Evolutionary conservation across 1,284 basidiomycete genomes (phyloP), one percentile per base, ranked within the genome.

Genomic region (Trametes versicolor): DNA sequence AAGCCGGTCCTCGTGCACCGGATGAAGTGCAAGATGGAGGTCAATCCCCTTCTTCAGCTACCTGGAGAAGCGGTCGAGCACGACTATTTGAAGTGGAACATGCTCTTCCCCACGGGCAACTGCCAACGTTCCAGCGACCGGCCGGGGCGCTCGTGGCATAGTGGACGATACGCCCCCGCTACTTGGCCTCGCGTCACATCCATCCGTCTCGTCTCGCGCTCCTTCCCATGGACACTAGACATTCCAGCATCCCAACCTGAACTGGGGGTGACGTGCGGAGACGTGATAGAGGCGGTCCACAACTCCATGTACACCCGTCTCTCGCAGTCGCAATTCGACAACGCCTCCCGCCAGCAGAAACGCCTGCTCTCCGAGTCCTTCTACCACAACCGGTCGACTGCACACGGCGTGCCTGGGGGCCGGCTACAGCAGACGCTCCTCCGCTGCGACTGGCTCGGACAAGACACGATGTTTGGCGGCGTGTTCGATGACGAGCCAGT

Each of bases 221-320:
- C 77, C 0, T 81, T 88, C 65, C 88, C 90, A 0, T 91, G 89
- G 87, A 79, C 83, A 63, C 80, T 92, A 68, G 78, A 82, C 8
- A 77, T 89, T 2, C 70, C 76, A n/a, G 90, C 90, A 3, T 69
- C 76, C 1, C 78, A 86, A 47, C 73, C 74, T n/a, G 75, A 78
- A 9, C 34, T 82, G 23, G 92, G 91, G 17, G 85, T 93, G 17
- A 91, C 90, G 0, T 93, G 92, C 68, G 89, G 88, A 4, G 91
- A 93, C 67, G 80, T 92, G 36, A 80, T 93, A 62, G 89, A 92
- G 55, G 75, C 79, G 0, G 78, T 93, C 48, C 81, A 82, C 56
- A 67, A 73, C 0, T 81, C 82, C 71, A 73, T 93, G 77, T 79
- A 84, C 62, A 79, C 75, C n/a, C 80, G 85, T 49, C 80, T 87